Conservation (phyloP, 768 basidiomycete genomes). For the Vishniacozyma victoriae region DNA sequence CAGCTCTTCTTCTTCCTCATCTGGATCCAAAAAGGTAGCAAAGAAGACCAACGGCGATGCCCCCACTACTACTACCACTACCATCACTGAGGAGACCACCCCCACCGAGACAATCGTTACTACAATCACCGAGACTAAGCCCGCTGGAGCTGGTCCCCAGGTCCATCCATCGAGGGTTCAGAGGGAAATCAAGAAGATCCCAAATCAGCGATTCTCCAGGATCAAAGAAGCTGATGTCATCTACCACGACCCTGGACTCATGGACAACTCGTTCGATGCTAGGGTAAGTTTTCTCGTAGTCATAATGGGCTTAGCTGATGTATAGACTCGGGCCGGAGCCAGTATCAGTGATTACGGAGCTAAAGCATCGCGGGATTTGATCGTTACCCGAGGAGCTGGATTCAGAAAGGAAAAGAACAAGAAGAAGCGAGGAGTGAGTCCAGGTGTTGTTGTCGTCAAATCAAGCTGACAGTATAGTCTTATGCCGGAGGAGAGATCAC, state of each 20-base stretch:
- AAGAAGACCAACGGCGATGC: conserved; percentile 16
- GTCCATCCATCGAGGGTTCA: conserved; percentile 34
- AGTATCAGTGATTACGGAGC: conserved; percentile 77
- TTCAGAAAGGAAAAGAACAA: conserved; percentile 99
- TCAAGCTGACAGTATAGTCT: conserved; percentile 47
- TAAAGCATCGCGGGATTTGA: conserved; percentile 74
- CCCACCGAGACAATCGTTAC: conserved; percentile 16
- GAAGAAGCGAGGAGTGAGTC: conserved; percentile 74
- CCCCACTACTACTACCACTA: conserved; percentile 33
- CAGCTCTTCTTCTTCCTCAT: conserved; percentile 22
- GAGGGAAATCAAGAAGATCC: conserved; percentile 28
- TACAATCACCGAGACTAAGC: conserved; percentile 8
- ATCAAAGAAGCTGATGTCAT: conserved; percentile 62
- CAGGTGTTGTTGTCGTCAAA: not conserved
- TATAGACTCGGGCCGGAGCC: conserved; percentile 53
- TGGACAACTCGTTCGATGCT: conserved; percentile 72
- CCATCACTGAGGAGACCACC: conserved; percentile 20
- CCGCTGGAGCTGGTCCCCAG: conserved; percentile 10
- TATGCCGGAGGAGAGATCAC: conserved; percentile 95
- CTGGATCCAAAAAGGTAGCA: conserved; percentile 26
- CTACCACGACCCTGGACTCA: conserved; percentile 52
- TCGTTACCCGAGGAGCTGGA: conserved; percentile 86
- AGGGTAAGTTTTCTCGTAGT: conserved; percentile 55
- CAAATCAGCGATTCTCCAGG: conserved; percentile 70
- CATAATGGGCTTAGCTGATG: not conserved